Evolutionary conservation across 139 green algal genomes (phyloP).

Genomic region (Closterium sp.): DNA sequence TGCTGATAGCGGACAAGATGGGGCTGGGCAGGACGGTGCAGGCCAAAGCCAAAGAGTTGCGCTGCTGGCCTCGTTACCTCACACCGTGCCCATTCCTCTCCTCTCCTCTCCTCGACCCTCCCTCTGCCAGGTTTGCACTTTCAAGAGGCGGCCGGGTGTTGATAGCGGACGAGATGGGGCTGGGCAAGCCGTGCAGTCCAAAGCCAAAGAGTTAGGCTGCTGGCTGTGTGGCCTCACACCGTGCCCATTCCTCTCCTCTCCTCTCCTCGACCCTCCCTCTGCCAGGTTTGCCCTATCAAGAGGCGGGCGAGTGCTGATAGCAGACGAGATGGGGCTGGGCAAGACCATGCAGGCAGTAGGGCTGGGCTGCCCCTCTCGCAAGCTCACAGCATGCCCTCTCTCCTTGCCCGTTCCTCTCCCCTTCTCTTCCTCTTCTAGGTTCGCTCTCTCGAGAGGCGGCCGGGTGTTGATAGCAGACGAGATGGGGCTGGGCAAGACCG

Average conservation of each 20-base stretch:
- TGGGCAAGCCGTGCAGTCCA: conserved; percentile 57
- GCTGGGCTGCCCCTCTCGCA: not conserved
- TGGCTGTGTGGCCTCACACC: too few relatives aligned
- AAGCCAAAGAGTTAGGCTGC: not conserved
- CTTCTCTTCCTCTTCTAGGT: not conserved
- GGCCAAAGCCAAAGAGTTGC: too few relatives aligned
- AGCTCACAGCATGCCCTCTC: too few relatives aligned
- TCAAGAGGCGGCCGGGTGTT: conserved; percentile 30
- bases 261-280: not conserved
- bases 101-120: not conserved
- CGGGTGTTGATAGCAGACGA: conserved; percentile 54
- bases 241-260: not conserved
- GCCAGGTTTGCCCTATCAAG: not conserved
- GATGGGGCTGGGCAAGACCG: conserved; percentile 61
- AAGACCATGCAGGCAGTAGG: conserved; percentile 57
- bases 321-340: conserved; percentile 60
- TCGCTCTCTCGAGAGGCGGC: conserved; percentile 33
- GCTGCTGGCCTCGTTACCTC: too few relatives aligned
- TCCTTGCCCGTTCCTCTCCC: not conserved
- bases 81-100: not conserved
- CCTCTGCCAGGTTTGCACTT: too few relatives aligned
- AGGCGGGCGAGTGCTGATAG: conserved; percentile 46
- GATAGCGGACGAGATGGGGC: conserved; percentile 60
- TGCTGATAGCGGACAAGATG: conserved; percentile 58
- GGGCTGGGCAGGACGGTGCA: conserved; percentile 60